Percentiles rank a stretch among this genome's conserved stretches.
Evolutionary conservation across 768 basidiomycete species (phyloP).

Genomic region (Peribolospora baueri): DNA sequence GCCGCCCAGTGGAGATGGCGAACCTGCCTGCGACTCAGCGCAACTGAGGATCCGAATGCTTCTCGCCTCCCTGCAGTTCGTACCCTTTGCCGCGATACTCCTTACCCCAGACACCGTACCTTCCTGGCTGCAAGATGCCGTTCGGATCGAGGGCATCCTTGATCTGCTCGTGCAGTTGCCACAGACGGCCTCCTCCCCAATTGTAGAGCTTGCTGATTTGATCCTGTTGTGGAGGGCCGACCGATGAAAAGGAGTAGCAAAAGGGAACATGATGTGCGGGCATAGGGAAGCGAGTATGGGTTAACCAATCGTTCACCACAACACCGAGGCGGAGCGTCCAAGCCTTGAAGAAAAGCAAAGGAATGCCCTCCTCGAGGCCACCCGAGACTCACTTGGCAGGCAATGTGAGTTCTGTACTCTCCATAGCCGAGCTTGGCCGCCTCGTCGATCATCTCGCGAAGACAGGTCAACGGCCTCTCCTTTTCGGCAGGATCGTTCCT

Average conservation of each 20-base stretch:
- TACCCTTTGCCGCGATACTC: not conserved
- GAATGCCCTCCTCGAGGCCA: too few species aligned
- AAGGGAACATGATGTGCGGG: too few species aligned
- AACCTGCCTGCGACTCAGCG: too few species aligned
- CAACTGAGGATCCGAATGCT: too few species aligned
- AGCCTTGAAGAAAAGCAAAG: too few species aligned
- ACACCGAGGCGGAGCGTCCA: too few species aligned
- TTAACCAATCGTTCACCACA: too few species aligned
- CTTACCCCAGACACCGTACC: slow-evolving; percentile 1
- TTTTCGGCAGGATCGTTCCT: not conserved
- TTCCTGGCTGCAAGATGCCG: slow-evolving; percentile 2
- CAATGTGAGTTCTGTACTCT: not conserved
- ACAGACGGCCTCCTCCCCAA: not conserved
- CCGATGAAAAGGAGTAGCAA: not conserved
- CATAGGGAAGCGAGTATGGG: too few species aligned
- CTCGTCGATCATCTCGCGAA: slow-evolving; percentile 1
- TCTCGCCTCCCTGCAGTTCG: not conserved
- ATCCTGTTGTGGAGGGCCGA: not conserved
- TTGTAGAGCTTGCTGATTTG: not conserved
- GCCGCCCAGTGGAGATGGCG: too few species aligned
- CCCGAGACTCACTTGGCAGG: too few species aligned
- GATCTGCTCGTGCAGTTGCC: slow-evolving; percentile 1
- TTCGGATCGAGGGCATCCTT: slow-evolving; percentile 4
- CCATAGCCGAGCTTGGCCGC: slow-evolving; percentile 2
- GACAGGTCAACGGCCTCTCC: not conserved